Base-by-base conservation (phyloP, 192 early-diverging fungal genomes). In the Oehlia diaphana region DNA sequence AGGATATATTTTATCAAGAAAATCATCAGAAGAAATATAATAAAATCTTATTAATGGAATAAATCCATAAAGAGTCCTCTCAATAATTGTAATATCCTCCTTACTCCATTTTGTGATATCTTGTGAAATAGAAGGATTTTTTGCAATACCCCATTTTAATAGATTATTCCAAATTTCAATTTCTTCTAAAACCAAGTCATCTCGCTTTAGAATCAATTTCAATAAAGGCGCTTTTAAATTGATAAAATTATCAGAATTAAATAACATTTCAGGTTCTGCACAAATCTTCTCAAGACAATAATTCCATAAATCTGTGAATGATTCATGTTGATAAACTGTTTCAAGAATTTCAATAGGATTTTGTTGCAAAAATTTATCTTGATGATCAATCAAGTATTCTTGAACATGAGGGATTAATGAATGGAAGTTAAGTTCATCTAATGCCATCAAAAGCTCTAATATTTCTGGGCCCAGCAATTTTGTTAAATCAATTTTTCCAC, bases 171-270 rank as follows among this genome's bases (percentile, higher is more conserved):
- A 72, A 42, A 72, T 72, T 6, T 47, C 35, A 47, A 72, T 47
- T 72, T 72, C 70, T 0, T 33, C 35, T 23, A 44, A 33, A 49
- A 2, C 2, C 13, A 72, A n/a, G 0, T 2, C n/a, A 35, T n/a
- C 16, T 3, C 9, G 7, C 16, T 42, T 19, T 9, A 49, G 0
- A 49, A 49, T 3, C 8, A 49, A 49, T 49, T 49, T 13, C 47
- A 33, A 33, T 72, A 33, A 72, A 47, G n/a, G 35, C 13, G 47
- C 47, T 49, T 49, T 49, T 49, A 49, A 13, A 49, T 8, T 13
- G n/a, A 2, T 44, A 72, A 72, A 39, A 3, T 72, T 44, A 12
- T 72, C 39, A 21, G 70, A 72, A n/a, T 72, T 21, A 72, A 72
- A 39, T 13, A 72, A 23, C 7, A 39, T 4, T 23, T 44, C 13